Percentiles rank a stretch among this genome's conserved stretches.
Conservation (phyloP, 2,329 filamentous ascomycete genomes). For the Didymella sp. region DNA sequence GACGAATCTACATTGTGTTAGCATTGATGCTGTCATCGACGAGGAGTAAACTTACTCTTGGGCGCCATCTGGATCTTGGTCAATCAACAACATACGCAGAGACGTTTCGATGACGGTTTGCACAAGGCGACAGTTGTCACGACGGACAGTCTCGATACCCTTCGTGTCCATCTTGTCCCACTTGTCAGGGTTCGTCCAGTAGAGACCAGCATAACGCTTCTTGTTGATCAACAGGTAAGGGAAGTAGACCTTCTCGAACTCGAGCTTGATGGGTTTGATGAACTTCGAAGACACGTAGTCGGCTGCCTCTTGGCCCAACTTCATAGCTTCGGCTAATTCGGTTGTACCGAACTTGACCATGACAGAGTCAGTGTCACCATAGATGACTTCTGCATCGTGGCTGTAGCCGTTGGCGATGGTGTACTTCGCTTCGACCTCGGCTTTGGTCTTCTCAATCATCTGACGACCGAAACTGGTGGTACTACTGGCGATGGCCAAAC, state of each 20-base stretch:
- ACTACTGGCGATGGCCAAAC: constrained; percentile 92
- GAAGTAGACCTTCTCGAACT: constrained; percentile 99
- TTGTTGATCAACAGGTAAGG: constrained; percentile 99
- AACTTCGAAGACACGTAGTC: constrained; percentile 90
- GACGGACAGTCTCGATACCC: constrained; percentile 95
- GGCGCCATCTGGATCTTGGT: constrained; percentile 86
- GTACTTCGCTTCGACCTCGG: constrained; percentile 90
- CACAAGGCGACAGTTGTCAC: constrained; percentile 94
- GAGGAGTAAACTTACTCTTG: constrained; percentile 74
- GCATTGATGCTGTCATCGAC: neutral
- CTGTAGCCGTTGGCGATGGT: constrained; percentile 92
- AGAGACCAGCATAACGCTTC: constrained; percentile 97
- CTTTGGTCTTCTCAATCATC: constrained; percentile 98
- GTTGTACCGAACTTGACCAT: constrained; percentile 98
- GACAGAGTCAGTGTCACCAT: constrained; percentile 98
- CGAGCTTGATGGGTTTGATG: constrained; percentile 94
- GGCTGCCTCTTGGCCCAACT: constrained; percentile 90
- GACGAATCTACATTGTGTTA: constrained; percentile 72
- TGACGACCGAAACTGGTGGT: constrained; percentile 96
- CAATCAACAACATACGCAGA: constrained; percentile 92
- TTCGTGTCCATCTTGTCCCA: constrained; percentile 99
- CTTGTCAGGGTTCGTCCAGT: constrained; percentile 93
- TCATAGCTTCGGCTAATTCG: constrained; percentile 89
- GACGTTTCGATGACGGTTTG: constrained; percentile 98
- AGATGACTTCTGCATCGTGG: constrained; percentile 95